These are phyloP conservation scores for Neoscytalidium dimidiatum DNA, from an alignment of 2,329 filamentous ascomycete genomes.

Conservation along the genomic window DNA sequence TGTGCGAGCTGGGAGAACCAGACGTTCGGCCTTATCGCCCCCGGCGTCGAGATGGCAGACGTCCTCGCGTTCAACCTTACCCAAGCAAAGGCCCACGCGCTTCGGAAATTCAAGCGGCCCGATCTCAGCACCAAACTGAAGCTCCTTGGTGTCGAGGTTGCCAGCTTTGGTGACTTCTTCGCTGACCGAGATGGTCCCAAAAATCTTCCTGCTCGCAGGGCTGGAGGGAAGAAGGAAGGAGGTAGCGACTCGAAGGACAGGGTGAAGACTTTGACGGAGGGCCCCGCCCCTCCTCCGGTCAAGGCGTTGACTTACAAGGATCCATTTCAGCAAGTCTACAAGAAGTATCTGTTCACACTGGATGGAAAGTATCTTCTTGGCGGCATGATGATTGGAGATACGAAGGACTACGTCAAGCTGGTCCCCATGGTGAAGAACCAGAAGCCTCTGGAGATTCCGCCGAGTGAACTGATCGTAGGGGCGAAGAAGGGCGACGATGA, in stretches of 20 bases:
- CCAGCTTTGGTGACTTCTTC: slow-evolving; percentile 92
- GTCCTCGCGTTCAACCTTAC: slow-evolving; percentile 90
- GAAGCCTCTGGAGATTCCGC: slow-evolving; percentile 75
- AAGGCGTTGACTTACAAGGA: slow-evolving; percentile 88
- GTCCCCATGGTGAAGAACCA: slow-evolving; percentile 85
- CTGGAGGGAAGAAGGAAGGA: slow-evolving; percentile 49
- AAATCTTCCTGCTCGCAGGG: slow-evolving; percentile 63
- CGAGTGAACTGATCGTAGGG: slow-evolving; percentile 81
- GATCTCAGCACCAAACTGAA: slow-evolving; percentile 92
- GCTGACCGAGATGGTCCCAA: slow-evolving; percentile 82
- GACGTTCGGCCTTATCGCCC: slow-evolving; percentile 85
- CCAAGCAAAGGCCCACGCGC: slow-evolving; percentile 71
- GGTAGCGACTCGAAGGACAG: slow-evolving; percentile 38
- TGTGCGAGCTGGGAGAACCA: slow-evolving; percentile 88
- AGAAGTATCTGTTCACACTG: slow-evolving; percentile 88
- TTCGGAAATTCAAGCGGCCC: slow-evolving; percentile 73
- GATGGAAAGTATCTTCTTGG: slow-evolving; percentile 89
- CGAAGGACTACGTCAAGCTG: slow-evolving; percentile 84
- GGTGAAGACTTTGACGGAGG: slow-evolving; percentile 57
- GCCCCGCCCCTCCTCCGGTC: slow-evolving; percentile 61
- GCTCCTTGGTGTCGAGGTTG: slow-evolving; percentile 85
- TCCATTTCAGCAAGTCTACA: slow-evolving; percentile 85
- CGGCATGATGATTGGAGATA: slow-evolving; percentile 98
- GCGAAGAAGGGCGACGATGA: slow-evolving; percentile 73
- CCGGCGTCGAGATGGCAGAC: slow-evolving; percentile 90